Conservation (phyloP, 2,329 filamentous ascomycete species). For the Nannizziopsis arthrosporioides region DNA sequence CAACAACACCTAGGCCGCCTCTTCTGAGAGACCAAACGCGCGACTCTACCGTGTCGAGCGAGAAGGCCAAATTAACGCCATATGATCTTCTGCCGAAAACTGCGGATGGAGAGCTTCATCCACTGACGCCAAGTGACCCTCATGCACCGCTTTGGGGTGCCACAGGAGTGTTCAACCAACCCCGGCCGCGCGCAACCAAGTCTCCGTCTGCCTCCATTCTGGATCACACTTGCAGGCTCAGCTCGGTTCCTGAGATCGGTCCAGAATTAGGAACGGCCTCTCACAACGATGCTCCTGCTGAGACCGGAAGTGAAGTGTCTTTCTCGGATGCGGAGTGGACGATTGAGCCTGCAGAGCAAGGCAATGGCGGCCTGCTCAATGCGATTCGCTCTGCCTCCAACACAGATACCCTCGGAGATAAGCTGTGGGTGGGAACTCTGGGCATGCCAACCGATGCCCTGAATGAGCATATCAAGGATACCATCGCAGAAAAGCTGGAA, state of each 20-base stretch:
- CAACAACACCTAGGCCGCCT: conserved; percentile 1
- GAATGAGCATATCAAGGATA: conserved; percentile 60
- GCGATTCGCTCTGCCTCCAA: conserved; percentile 68
- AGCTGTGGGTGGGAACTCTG: conserved; percentile 82
- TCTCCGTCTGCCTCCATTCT: conserved; percentile 66
- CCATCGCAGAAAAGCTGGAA: conserved; percentile 70
- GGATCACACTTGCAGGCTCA: conserved; percentile 42
- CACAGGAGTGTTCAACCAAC: conserved; percentile 58
- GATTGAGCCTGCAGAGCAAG: conserved; percentile 74
- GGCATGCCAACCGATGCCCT: conserved; percentile 90
- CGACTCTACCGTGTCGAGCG: conserved; percentile 27
- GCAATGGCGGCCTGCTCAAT: conserved; percentile 84
- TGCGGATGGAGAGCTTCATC: conserved; percentile 29
- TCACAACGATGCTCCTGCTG: conserved; percentile 12
- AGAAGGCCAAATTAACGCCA: conserved; percentile 18
- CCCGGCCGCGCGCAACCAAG: conserved; percentile 60
- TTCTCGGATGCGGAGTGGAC: conserved; percentile 73
- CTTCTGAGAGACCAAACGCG: conserved; percentile 17
- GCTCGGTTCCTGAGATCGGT: conserved; percentile 10
- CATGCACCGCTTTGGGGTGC: conserved; percentile 66
- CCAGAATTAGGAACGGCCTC: conserved; percentile 8
- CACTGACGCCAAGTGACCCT: conserved; percentile 59
- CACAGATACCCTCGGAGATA: conserved; percentile 57
- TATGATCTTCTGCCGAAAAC: conserved; percentile 13
- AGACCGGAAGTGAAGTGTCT: conserved; percentile 24